Evolutionary conservation across 495 filamentous ascomycete genomes (phyloP).

Genomic region (Xylaria flabelliformis): DNA sequence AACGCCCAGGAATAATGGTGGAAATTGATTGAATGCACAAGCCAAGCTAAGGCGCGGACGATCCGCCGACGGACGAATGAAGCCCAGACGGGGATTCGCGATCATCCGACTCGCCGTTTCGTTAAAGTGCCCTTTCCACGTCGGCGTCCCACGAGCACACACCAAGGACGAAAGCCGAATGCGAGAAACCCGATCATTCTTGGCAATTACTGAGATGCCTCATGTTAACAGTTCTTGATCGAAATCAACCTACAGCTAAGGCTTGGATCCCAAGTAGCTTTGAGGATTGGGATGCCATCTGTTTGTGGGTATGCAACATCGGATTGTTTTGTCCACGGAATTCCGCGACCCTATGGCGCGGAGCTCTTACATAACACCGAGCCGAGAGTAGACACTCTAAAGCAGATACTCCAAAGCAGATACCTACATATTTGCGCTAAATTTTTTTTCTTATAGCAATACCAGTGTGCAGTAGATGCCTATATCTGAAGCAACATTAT

Average conservation of each 20-base stretch:
- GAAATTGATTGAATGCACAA: constrained; percentile 11
- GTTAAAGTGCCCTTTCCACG: not conserved
- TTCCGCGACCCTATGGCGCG: constrained; percentile 5
- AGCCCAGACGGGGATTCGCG: constrained; percentile 18
- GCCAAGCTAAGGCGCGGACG: not conserved
- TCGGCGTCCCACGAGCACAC: not conserved
- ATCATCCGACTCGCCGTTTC: constrained; percentile 22
- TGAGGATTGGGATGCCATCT: not conserved
- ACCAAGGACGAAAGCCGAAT: not conserved
- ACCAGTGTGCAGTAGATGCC: not conserved
- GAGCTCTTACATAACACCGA: constrained; percentile 10
- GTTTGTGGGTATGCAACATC: not conserved
- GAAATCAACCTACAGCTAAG: not conserved
- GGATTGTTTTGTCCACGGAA: not conserved
- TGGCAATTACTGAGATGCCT: not conserved
- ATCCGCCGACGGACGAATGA: constrained; percentile 9
- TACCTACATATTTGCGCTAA: not conserved
- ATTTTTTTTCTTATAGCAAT: not conserved
- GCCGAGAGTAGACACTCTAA: not conserved
- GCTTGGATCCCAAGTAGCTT: no score
- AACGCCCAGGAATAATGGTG: constrained; percentile 4
- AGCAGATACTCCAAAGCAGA: not conserved
- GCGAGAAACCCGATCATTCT: not conserved
- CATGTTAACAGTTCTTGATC: not conserved
- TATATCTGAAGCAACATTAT: not conserved